Conservation (phyloP, 2,329 filamentous ascomycete genomes). For the Mycogone perniciosa region DNA sequence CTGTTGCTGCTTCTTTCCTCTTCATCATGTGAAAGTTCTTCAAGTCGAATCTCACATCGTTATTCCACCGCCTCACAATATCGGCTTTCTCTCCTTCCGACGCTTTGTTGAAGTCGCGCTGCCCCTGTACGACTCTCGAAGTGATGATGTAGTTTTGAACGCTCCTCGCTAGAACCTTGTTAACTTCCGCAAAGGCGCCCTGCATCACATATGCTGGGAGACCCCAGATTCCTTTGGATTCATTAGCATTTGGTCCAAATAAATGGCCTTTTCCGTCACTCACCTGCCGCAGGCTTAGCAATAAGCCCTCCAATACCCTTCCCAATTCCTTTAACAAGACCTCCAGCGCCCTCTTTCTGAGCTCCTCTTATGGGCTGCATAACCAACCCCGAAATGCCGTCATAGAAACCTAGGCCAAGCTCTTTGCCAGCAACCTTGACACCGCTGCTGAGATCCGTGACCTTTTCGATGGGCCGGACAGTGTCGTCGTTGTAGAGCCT, state of each 20-base stretch:
- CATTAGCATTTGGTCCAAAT: not conserved
- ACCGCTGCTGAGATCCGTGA: slow-evolving; percentile 70
- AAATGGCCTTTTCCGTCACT: slow-evolving; percentile 21
- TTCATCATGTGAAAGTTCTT: slow-evolving; percentile 53
- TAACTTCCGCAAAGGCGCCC: slow-evolving; percentile 71
- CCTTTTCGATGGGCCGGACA: slow-evolving; percentile 69
- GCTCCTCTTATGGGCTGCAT: slow-evolving; percentile 66
- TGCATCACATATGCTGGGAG: slow-evolving; percentile 78
- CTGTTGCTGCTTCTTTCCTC: slow-evolving; percentile 37
- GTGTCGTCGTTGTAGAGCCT: slow-evolving; percentile 79
- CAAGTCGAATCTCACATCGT: slow-evolving; percentile 49
- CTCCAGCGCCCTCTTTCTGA: slow-evolving; percentile 42
- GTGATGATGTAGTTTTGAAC: slow-evolving; percentile 75
- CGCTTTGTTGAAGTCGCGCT: slow-evolving; percentile 53
- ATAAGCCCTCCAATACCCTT: slow-evolving; percentile 78
- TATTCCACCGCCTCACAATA: slow-evolving; percentile 61
- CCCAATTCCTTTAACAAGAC: slow-evolving; percentile 71
- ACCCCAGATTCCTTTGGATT: slow-evolving; percentile 50
- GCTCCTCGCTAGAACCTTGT: slow-evolving; percentile 62
- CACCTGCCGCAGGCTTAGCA: slow-evolving; percentile 74
- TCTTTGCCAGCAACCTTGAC: slow-evolving; percentile 72
- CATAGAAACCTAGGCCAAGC: slow-evolving; percentile 70
- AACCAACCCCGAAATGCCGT: slow-evolving; percentile 73
- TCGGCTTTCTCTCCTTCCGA: slow-evolving; percentile 54
- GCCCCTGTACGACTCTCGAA: slow-evolving; percentile 68